Evolutionary conservation across 1,284 basidiomycete genomes (phyloP), one percentile per base, ranked within the genome.

Genomic region (Rhodofomes roseus): DNA sequence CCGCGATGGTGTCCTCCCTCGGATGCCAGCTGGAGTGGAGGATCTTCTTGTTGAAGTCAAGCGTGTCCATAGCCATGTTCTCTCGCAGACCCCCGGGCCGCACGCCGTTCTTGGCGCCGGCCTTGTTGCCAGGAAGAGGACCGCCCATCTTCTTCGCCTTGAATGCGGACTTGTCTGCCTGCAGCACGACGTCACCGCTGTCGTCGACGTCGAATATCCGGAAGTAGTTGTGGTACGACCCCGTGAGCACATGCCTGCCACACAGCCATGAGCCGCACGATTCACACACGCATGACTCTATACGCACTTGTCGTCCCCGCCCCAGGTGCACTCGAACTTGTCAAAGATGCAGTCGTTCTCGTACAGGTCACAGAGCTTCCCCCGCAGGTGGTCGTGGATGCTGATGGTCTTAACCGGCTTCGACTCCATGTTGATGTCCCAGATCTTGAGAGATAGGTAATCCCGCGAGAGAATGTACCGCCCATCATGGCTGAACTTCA

Each of bases 311-410:
- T 96, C 95, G 71, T 96, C 92, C 39, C 96, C 95, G 66, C 92
- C 92, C 87, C 95, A 97, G 29, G 93, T 91, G 73, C 95, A 97
- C 77, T 98, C 97, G 68, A 99, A 99, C 77, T 99, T 99, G 83
- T 99, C 97, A 75, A 99, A 99, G 74, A 99, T 99, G 76, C 96
- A 98, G 74, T 99, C 97, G 72, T 99, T 99, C 80, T 99, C 97
- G 74, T 99, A 99, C 63, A 99, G 77, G 75, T 99, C 97, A 76
- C 97, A 99, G 12, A 99, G 85, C 76, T 99, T 99, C 60, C 93
- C 92, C 57, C 96, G 89, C 44, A 99, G 82, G 75, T 99, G 97
- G 70, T 99, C 97, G 71, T 99, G 97, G 68, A 99, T 99, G 58
- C 94, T 93, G 75, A 99, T 99, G 7, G 96, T 98, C 81, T 97